These are phyloP conservation scores for Solanum rostratum DNA, from an alignment of 257 asterid species.

Conservation along the genomic window DNA sequence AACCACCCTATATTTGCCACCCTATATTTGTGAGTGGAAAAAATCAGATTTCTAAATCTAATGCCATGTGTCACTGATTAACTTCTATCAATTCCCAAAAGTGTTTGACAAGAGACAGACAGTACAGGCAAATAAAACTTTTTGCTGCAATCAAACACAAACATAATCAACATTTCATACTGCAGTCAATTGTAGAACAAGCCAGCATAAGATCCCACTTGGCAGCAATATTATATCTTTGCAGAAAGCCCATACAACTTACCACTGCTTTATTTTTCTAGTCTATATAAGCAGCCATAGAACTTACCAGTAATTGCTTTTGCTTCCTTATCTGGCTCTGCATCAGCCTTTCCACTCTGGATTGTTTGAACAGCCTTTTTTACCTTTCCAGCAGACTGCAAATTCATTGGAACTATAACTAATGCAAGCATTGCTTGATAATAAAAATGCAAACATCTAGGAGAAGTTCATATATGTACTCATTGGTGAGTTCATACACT, in stretches of 20 bases:
- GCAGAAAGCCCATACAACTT: neutral
- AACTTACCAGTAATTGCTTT: conserved; percentile 39
- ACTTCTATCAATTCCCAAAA: neutral
- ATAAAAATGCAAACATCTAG: neutral
- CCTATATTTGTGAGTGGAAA: neutral
- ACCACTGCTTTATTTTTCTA: neutral
- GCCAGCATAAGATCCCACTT: neutral
- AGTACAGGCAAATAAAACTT: neutral
- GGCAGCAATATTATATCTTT: neutral
- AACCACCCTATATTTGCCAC: neutral
- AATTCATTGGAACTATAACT: neutral
- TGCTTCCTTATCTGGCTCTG: conserved; percentile 16
- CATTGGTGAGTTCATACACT: neutral
- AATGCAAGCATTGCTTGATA: neutral
- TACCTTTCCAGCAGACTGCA: conserved; percentile 85
- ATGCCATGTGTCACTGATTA: neutral
- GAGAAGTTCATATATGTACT: neutral
- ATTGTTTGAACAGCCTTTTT: conserved; percentile 34
- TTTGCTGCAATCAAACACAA: neutral
- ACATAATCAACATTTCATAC: neutral
- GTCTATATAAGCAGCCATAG: neutral
- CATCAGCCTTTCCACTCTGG: conserved; percentile 22
- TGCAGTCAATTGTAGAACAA: neutral
- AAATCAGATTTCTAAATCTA: neutral
- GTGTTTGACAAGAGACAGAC: neutral